phyloP scores from a whole-genome alignment of 2,329 filamentous ascomycete species.

The Penicillium verrucosum region DNA sequence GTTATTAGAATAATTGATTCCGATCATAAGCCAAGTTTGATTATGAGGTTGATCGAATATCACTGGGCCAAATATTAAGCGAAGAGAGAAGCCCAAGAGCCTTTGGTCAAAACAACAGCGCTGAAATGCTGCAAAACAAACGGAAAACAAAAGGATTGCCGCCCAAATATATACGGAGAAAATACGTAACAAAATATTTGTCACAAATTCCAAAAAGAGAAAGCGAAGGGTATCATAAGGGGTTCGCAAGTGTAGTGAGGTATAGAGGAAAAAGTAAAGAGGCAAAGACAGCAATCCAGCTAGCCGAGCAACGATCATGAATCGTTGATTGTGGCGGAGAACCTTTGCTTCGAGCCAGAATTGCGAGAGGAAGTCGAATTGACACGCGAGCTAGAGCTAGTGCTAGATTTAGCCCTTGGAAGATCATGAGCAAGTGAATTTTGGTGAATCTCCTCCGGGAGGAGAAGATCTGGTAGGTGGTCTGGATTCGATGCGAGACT shows the following conservation, averaged over 20 bases:
- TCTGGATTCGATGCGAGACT: slow-evolving; percentile 27
- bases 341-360: not conserved
- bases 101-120: slow-evolving; percentile 7
- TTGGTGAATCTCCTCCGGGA: slow-evolving; percentile 16
- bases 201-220: not conserved
- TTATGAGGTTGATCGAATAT: not conserved
- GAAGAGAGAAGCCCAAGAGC: not conserved
- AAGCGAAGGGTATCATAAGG: slow-evolving; percentile 5
- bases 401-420: not conserved
- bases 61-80: not conserved
- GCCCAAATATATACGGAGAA: not conserved
- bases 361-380: not conserved
- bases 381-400: not conserved
- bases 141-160: not conserved
- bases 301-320: not conserved
- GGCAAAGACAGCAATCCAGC: not conserved
- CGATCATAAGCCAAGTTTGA: not conserved
- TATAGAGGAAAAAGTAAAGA: not conserved
- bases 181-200: not conserved
- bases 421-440: not conserved
- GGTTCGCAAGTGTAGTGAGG: not conserved
- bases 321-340: not conserved
- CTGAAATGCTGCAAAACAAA: slow-evolving; percentile 7
- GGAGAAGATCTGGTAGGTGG: slow-evolving; percentile 17
- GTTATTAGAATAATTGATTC: not conserved